phyloP scores from a whole-genome alignment of 306 rosid genomes.

The Pachyrhizus erosus region DNA sequence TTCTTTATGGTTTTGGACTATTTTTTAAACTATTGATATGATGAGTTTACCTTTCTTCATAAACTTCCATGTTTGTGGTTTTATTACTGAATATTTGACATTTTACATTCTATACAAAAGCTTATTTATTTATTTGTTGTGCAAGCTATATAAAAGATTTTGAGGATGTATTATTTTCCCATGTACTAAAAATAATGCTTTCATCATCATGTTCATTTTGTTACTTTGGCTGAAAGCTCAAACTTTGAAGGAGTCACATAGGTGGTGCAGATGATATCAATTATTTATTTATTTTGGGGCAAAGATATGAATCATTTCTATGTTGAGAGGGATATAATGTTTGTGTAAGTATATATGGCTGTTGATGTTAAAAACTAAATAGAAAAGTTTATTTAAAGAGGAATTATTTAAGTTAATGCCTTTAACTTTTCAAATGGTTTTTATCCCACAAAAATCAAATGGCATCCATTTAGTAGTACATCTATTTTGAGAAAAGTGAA shows the following conservation, averaged over 20 bases:
- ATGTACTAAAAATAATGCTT: conserved; percentile 16
- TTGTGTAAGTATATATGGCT: neutral
- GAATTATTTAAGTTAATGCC: conserved; percentile 20
- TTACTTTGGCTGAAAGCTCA: neutral
- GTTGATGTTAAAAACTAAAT: neutral
- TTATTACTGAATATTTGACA: conserved; percentile 14
- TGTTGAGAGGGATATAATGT: neutral
- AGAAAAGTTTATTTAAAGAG: neutral
- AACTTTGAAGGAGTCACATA: neutral
- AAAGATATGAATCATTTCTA: conserved; percentile 3
- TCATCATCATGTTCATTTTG: conserved; percentile 11
- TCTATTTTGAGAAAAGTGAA: conserved; percentile 23
- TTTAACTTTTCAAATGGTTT: conserved; percentile 13
- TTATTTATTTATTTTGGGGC: neutral
- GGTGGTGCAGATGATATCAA: conserved; percentile 1
- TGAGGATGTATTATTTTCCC: neutral
- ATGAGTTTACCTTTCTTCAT: neutral
- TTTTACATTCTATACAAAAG: neutral
- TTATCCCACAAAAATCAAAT: neutral
- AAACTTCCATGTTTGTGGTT: conserved; percentile 1
- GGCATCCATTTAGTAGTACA: neutral
- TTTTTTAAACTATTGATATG: neutral
- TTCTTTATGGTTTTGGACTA: neutral
- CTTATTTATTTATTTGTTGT: neutral
- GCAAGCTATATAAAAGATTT: neutral